Evolutionary conservation across 1,139 yeast species (phyloP).

Genomic region (Eremothecium gossypii): DNA sequence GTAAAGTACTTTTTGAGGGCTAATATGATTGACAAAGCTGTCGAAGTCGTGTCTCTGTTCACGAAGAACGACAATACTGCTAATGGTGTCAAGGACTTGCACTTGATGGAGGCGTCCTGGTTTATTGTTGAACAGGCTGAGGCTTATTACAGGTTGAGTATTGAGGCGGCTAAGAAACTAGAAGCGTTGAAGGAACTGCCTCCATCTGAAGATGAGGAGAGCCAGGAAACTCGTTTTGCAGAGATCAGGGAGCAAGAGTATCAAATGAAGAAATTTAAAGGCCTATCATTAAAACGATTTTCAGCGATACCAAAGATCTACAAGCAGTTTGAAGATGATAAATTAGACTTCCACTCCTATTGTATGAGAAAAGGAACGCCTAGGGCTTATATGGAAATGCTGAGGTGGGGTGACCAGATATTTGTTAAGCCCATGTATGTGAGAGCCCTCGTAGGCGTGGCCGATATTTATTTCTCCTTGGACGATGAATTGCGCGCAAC

Average conservation of each 20-base stretch:
- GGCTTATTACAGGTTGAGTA: slow-evolving; percentile 48
- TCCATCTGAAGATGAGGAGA: slow-evolving; percentile 23
- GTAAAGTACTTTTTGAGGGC: slow-evolving; percentile 79
- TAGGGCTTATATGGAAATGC: slow-evolving; percentile 64
- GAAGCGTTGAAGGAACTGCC: slow-evolving; percentile 26
- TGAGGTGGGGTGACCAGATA: slow-evolving; percentile 73
- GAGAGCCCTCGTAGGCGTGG: slow-evolving; percentile 61
- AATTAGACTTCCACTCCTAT: slow-evolving; percentile 89
- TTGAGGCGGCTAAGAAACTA: slow-evolving; percentile 25
- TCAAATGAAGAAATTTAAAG: slow-evolving; percentile 41
- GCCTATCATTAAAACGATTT: slow-evolving; percentile 75
- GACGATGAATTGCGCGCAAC: slow-evolving; percentile 19
- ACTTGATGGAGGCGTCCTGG: slow-evolving; percentile 89
- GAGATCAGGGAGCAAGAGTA: slow-evolving; percentile 19
- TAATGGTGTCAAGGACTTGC: slow-evolving; percentile 81
- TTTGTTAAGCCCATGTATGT: slow-evolving; percentile 62
- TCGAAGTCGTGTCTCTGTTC: slow-evolving; percentile 65
- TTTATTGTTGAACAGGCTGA: slow-evolving; percentile 80
- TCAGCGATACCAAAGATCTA: slow-evolving; percentile 58
- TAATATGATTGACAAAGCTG: slow-evolving; percentile 67
- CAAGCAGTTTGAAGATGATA: slow-evolving; percentile 69
- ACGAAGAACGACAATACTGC: slow-evolving; percentile 71
- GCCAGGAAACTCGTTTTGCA: slow-evolving; percentile 12
- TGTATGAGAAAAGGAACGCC: slow-evolving; percentile 89
- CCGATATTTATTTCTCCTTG: slow-evolving; percentile 47